These are phyloP conservation scores for Forsythia viridissima DNA, from an alignment of 257 asterid genomes.

Conservation along the genomic window DNA sequence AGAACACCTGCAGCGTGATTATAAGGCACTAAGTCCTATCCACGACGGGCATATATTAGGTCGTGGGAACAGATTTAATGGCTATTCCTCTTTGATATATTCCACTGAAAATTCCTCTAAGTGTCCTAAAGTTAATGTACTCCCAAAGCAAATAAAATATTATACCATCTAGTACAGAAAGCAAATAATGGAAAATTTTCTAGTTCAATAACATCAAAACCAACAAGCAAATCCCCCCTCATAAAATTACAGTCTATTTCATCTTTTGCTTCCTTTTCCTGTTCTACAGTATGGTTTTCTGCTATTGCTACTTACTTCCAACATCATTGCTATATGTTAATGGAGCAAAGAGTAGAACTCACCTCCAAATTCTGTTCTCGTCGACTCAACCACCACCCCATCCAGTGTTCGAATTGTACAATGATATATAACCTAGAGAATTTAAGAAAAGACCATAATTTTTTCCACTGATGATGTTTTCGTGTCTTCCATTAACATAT, in stretches of 20 bases:
- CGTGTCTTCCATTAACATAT: background rate
- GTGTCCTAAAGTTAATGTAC: background rate
- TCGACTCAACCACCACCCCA: slow-evolving; percentile 86
- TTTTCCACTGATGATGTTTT: background rate
- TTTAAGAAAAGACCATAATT: background rate
- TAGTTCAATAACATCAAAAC: background rate
- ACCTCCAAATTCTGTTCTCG: slow-evolving; percentile 82
- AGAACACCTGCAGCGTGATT: slow-evolving; percentile 4
- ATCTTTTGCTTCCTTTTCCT: background rate
- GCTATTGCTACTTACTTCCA: background rate
- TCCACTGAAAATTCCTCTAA: background rate
- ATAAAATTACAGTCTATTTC: background rate
- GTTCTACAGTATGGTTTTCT: slow-evolving; percentile 6
- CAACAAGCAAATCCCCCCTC: background rate
- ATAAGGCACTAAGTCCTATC: background rate
- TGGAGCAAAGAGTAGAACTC: slow-evolving; percentile 6
- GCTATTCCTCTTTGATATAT: background rate
- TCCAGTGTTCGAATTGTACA: slow-evolving; percentile 81
- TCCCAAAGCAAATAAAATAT: background rate
- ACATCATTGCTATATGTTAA: background rate
- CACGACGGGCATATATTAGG: background rate
- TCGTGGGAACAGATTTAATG: background rate
- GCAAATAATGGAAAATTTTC: background rate
- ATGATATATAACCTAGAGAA: slow-evolving; percentile 81
- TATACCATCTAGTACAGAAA: background rate